A percentile compares a stretch with the other conserved stretches of the same genome.
Evolutionary conservation across 2,329 filamentous ascomycete species (phyloP).

Genomic region (Fusarium palustre): DNA sequence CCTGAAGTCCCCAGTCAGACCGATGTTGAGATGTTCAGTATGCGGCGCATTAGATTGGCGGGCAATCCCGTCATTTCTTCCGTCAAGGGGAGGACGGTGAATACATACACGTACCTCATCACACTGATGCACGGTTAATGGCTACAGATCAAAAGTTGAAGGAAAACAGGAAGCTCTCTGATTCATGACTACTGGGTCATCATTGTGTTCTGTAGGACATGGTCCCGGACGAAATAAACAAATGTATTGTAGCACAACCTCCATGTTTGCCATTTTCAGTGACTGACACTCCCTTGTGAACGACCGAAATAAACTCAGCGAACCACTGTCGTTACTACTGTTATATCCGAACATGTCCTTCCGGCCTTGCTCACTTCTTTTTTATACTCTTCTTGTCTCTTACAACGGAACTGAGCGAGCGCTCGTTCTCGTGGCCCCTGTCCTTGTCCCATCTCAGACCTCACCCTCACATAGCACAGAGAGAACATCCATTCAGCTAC

Average conservation of each 20-base stretch:
- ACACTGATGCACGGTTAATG: constrained; percentile 21
- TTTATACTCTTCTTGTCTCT: not conserved
- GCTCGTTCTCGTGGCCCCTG: constrained; percentile 15
- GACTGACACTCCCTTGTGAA: constrained; percentile 18
- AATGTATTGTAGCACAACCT: constrained; percentile 22
- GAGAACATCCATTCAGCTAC: constrained; percentile 15
- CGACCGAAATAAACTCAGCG: constrained; percentile 7
- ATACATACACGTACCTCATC: constrained; percentile 20
- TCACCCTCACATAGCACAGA: constrained; percentile 15
- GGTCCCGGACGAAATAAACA: constrained; percentile 18
- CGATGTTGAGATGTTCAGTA: constrained; percentile 29
- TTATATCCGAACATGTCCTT: constrained; percentile 13
- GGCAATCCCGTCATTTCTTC: not conserved
- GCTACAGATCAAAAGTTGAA: not conserved
- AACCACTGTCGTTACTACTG: constrained; percentile 3
- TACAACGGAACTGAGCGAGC: constrained; percentile 5
- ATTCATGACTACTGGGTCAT: not conserved
- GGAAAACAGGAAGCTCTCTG: not conserved
- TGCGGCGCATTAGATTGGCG: constrained; percentile 2
- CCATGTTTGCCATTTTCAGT: constrained; percentile 27
- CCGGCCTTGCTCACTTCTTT: constrained; percentile 9
- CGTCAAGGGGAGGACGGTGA: constrained; percentile 4
- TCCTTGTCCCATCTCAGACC: constrained; percentile 1
- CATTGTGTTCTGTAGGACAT: constrained; percentile 12
- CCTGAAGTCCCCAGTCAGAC: not conserved